Base-by-base conservation (phyloP, 768 basidiomycete genomes). In the Sutorius australiensis region DNA sequence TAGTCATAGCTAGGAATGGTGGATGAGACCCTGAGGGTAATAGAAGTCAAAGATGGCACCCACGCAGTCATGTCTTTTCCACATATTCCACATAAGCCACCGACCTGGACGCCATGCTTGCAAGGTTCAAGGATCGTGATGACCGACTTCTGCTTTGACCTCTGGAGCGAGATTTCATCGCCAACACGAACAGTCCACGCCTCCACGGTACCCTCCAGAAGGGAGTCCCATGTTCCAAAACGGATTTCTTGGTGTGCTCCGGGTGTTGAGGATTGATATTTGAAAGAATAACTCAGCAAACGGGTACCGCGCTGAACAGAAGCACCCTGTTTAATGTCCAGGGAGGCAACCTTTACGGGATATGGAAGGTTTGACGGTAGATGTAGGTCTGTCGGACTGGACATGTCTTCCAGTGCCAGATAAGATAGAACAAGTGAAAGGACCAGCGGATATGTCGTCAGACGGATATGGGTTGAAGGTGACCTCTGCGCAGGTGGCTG, bases 11-110 rank as follows among this genome's bases (percentile, higher is more conserved):
- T 84, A 58, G 31, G 49, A 28, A 40, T 5, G 36, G 31, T 11
- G 56, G 51, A 53, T 59, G 55, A 62, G 58, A 48, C 42, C 31
- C 48, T 49, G 50, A 50, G 30, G 16, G n/a, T 9, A 19, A 28
- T 27, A 36, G 31, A 52, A 46, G 48, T 50, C 24, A 13, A 39
- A 55, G 39, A 58, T 43, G 53, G 12, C 36, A 59, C 86, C 53
- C 65, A 95, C 92, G 79, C 82, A 40, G 91, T 95, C 81, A 98
- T 87, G 61, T 99, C 95, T 74, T 91, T 94, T 34, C 94, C 95
- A 65, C 95, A 99, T 30, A 97, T 69, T 1, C 90, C 92, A 67
- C 95, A 99, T 45, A 99, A 77, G 1, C 95, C 95, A 38, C 86
- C 84, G 46, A 95, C 76, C 68, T 98, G 95, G 61, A 95, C 86